A percentile compares a stretch with the other conserved stretches of the same genome.
phyloP scores from a whole-genome alignment of 2,329 filamentous ascomycete genomes.

The Orbilia blumenaviensis region DNA sequence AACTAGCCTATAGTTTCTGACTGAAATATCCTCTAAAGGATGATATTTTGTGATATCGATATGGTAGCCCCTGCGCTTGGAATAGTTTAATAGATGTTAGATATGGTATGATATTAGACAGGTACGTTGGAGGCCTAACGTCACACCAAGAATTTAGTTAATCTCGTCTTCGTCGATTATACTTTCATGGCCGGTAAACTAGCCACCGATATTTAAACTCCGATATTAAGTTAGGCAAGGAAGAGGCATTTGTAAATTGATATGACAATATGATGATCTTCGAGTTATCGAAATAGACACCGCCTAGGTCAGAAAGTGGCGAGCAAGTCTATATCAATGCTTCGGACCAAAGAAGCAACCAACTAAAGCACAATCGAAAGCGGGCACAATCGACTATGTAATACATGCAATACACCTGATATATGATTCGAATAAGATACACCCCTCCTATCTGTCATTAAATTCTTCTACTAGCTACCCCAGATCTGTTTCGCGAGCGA shows the following conservation, averaged over 20 bases:
- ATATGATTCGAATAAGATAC: slow-evolving; percentile 10
- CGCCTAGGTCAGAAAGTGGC: neutral
- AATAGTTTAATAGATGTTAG: neutral
- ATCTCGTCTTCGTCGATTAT: neutral
- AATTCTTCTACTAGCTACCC: slow-evolving; percentile 1
- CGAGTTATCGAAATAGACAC: neutral
- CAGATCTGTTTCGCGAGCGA: slow-evolving; percentile 12
- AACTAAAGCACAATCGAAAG: neutral
- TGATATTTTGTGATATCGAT: slow-evolving; percentile 5
- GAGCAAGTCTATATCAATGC: slow-evolving; percentile 14
- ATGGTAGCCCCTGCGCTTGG: neutral
- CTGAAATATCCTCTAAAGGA: neutral
- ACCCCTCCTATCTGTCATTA: slow-evolving; percentile 18
- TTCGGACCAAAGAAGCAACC: slow-evolving; percentile 5
- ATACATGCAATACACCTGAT: slow-evolving; percentile 33
- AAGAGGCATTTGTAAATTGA: neutral
- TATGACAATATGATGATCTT: slow-evolving; percentile 7
- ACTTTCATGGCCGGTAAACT: neutral
- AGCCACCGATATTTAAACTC: slow-evolving; percentile 7
- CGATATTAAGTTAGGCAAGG: neutral
- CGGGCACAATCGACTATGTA: slow-evolving; percentile 16
- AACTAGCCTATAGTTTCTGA: neutral
- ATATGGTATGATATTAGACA: slow-evolving; percentile 1
- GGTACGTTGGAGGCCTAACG: slow-evolving; percentile 5
- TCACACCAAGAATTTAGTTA: slow-evolving; percentile 3